phyloP scores from a whole-genome alignment of 345 rosid species.

The Eucalyptus lansdowneana region DNA sequence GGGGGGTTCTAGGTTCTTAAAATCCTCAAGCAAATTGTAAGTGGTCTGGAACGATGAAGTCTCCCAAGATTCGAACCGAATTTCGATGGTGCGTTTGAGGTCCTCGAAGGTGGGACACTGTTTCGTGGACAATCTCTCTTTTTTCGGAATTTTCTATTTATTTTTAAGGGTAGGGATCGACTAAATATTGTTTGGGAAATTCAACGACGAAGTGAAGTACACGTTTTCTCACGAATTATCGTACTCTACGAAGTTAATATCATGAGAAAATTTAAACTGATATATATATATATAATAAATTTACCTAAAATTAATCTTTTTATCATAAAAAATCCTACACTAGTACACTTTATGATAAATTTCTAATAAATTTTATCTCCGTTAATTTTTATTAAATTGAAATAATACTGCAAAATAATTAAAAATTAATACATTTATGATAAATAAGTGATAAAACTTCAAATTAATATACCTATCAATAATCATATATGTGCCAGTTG shows the following conservation, averaged over 20 bases:
- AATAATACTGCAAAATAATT: too few species aligned
- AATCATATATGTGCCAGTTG: accelerated
- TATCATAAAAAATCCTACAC: accelerated
- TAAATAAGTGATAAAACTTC: accelerated
- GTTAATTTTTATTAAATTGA: too few species aligned
- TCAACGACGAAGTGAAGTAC: neutral
- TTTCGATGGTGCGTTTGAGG: neutral
- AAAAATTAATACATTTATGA: too few species aligned
- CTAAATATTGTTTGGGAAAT: neutral
- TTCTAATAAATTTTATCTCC: neutral
- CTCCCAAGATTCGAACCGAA: neutral
- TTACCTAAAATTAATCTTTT: too few species aligned
- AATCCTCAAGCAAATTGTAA: neutral
- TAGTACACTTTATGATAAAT: too few species aligned
- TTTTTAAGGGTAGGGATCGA: neutral
- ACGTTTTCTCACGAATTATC: neutral
- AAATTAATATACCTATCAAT: too few species aligned
- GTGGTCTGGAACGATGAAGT: neutral
- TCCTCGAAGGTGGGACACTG: neutral
- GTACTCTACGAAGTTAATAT: too few species aligned
- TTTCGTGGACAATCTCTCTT: neutral
- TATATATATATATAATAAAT: too few species aligned
- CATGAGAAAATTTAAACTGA: too few species aligned
- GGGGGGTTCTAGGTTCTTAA: neutral
- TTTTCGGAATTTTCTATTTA: neutral